Base-by-base conservation (phyloP, 1,284 basidiomycete genomes). In the Tylopilus microsporus region DNA sequence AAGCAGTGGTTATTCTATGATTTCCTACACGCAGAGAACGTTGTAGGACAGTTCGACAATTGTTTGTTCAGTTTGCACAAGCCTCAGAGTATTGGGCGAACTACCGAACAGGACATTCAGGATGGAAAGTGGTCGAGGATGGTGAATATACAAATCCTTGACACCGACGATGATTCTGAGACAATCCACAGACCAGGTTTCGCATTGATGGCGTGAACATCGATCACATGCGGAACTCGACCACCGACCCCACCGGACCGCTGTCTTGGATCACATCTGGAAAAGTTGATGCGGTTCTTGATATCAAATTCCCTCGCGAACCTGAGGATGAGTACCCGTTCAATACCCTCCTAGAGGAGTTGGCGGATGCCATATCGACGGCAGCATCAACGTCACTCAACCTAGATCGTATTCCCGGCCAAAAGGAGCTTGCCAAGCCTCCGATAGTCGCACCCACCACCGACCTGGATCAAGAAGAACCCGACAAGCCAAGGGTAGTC, bases 1-100 rank as follows among this genome's bases (percentile, higher is more conserved):
- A 97, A 96, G 71, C 89, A 92, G 67, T 99, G 94, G 94, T 69
- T 98, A 41, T 98, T 98, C 74, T 96, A 95, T 71, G 95, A 98
- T 72, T 86, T 94, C 66, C 75, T 95, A 57, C 86, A 84, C 49
- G 96, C 96, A 0, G 94, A 98, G 66, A 91, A 89, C 58, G 92
- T 98, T 57, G 96, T 97, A 5, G 96, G 96, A 1, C 97, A 99
- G 71, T 92, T 96, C 64, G 96, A 99, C 71, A 98, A 98, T 67
- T 99, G 97, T 68, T 72, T 99, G 16, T 98, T 98, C 77, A 98
- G 94, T 68, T 73, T 99, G 62, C 96, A 99, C 73, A 92, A 90
- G 71, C 96, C 96, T 10, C 96, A 99, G 75, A 96, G 92, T 71
- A 93, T 99, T 53, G 92, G 94, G 6, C 81, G 92, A 62, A 95